Evolutionary conservation across 1,284 basidiomycete species (phyloP).

Genomic region (Gastroboletus turbinatus): DNA sequence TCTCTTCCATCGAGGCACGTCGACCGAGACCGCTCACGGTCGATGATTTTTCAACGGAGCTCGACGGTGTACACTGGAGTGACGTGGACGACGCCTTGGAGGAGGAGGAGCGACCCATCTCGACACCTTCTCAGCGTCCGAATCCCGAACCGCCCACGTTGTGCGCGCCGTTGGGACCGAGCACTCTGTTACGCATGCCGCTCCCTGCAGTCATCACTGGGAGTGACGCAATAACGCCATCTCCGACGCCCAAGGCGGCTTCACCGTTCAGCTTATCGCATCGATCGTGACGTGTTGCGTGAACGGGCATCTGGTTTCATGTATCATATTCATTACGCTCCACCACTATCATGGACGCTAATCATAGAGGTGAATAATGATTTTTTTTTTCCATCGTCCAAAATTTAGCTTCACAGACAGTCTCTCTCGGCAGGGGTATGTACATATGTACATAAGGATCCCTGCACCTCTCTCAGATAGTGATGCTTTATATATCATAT

Average conservation of each 20-base stretch:
- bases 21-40: constrained; percentile 16
- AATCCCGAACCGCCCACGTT: constrained; percentile 41
- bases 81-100: neutral
- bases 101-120: constrained; percentile 7
- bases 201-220: constrained; percentile 43
- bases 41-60: constrained; percentile 4
- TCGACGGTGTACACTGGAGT: neutral
- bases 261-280: constrained; percentile 12
- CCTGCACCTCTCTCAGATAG: too few species aligned
- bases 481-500: neutral
- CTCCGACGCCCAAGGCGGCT: constrained; percentile 34
- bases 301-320: neutral
- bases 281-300: constrained; percentile 9
- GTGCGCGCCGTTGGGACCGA: constrained; percentile 40
- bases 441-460: too few species aligned
- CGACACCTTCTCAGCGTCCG: constrained; percentile 39
- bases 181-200: constrained; percentile 36
- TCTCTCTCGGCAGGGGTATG: too few species aligned
- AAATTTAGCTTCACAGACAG: neutral
- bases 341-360: neutral
- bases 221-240: constrained; percentile 46
- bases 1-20: constrained; percentile 52
- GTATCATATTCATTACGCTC: neutral
- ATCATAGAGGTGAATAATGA: neutral
- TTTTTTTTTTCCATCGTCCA: neutral